phyloP scores from a whole-genome alignment of 2,329 filamentous ascomycete species.

The Botrytis deweyae region DNA sequence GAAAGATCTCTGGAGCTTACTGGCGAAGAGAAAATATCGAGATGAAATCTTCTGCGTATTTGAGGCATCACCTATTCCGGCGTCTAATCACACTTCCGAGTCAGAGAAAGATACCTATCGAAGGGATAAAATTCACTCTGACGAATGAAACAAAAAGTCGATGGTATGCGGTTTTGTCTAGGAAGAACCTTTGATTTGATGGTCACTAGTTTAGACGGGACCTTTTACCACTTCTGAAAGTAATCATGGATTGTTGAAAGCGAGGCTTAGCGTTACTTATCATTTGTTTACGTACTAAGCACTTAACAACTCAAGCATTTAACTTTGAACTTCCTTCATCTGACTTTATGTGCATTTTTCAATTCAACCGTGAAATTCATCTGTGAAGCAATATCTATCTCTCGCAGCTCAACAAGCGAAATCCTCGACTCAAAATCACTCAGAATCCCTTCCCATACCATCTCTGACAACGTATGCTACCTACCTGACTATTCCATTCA shows the following conservation, averaged over 20 bases:
- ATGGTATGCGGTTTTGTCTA: neutral
- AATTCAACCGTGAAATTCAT: neutral
- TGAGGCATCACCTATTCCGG: neutral
- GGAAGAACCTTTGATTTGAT: neutral
- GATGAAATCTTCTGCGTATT: neutral
- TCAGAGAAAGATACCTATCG: neutral
- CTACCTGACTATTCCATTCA: neutral
- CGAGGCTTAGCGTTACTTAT: neutral
- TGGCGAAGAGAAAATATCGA: neutral
- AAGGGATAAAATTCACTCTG: neutral
- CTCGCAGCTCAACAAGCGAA: neutral
- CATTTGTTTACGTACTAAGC: neutral
- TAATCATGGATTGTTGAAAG: neutral
- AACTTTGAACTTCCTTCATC: neutral
- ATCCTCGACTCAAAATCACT: neutral
- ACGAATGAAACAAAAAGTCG: neutral
- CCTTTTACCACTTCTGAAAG: accelerated
- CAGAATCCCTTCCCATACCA: neutral
- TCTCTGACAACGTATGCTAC: neutral
- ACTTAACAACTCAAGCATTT: neutral
- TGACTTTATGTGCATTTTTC: neutral
- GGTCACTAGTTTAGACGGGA: neutral
- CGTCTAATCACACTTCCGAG: neutral
- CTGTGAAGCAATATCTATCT: neutral
- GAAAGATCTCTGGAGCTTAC: neutral